Base-by-base conservation (phyloP, 352 stramenopile genomes). In the Pythium biforme region DNA sequence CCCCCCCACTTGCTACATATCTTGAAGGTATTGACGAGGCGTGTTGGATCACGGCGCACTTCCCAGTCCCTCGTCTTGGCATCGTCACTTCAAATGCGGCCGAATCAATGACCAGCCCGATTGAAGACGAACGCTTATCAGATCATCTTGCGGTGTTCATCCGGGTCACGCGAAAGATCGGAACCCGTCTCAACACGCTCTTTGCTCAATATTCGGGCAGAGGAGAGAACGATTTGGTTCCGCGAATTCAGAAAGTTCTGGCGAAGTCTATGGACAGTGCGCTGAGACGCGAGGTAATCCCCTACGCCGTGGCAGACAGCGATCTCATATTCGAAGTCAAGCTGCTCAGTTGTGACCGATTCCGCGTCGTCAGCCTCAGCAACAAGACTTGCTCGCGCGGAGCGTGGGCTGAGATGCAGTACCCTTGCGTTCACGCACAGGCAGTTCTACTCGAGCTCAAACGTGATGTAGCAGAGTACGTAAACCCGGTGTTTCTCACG, bases 81-180 rank as follows among this genome's bases (percentile, higher is more conserved):
- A 37, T 53, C 46, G 46, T 53, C 25, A 53, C 46, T 5, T 53
- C 46, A 4, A 53, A 43, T 7, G 37, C 37, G 37, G 37, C 14
- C 12, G 37, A 43, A 7, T 37, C 46, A 4, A 53, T 53, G 46
- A 53, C 34, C 25, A 53, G 26, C 25, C 37, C 20, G 23, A 53
- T 53, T 7, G 37, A 10, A 9, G 37, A 43, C 1, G 37, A 43
- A n/a, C 12, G 37, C 17, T 7, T 43, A 4, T 19, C 37, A n/a
- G 37, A 10, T 8, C 37, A 43, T 14, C 37, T 43, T 14, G 37
- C 37, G 17, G 37, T 43, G 2, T 37, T 37, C 7, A 11, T 37
- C 8, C 31, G 31, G 10, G 14, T 37, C 31, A 37, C 31, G 8
- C 31, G 31, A n/a, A 33, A 27, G 10, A 54, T 27, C 5, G 26